phyloP scores from a whole-genome alignment of 179 eudicot genomes.

The Drosera spatulata region DNA sequence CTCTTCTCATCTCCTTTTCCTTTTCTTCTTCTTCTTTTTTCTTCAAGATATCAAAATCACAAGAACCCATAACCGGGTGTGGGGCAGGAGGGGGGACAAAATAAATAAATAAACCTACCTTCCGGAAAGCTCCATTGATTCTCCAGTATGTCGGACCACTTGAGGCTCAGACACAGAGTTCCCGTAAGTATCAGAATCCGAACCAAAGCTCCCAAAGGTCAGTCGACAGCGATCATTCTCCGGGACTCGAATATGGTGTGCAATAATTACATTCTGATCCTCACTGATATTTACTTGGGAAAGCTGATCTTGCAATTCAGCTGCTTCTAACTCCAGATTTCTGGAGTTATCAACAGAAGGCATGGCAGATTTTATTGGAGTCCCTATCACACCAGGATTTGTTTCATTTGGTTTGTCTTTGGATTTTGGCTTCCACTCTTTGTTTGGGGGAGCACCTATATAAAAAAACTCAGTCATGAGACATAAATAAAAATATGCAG shows the following conservation, averaged over 20 bases:
- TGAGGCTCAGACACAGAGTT: constrained; percentile 22
- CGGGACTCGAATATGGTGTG: constrained; percentile 79
- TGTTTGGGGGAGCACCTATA: constrained; percentile 50
- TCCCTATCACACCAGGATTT: constrained; percentile 60
- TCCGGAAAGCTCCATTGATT: constrained; percentile 29
- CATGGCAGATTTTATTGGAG: constrained; percentile 46
- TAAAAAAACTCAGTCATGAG: constrained; percentile 1
- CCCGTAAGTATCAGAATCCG: constrained; percentile 29
- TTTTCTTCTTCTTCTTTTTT: no score
- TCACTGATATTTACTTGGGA: constrained; percentile 31
- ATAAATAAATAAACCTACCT: constrained; percentile 27
- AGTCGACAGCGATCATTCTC: constrained; percentile 62
- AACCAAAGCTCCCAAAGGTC: constrained; percentile 83
- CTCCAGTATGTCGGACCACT: constrained; percentile 26
- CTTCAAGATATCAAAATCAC: no score
- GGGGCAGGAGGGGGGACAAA: neutral
- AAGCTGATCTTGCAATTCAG: constrained; percentile 39
- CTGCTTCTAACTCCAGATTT: constrained; percentile 24
- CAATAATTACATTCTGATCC: constrained; percentile 77
- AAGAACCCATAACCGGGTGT: no score
- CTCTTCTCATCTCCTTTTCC: no score
- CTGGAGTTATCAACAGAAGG: constrained; percentile 25
- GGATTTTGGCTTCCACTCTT: constrained; percentile 94
- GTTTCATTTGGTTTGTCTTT: constrained; percentile 36
- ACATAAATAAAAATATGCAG: no score